phyloP scores from a whole-genome alignment of 1,284 basidiomycete genomes.

The Melampsora americana region DNA sequence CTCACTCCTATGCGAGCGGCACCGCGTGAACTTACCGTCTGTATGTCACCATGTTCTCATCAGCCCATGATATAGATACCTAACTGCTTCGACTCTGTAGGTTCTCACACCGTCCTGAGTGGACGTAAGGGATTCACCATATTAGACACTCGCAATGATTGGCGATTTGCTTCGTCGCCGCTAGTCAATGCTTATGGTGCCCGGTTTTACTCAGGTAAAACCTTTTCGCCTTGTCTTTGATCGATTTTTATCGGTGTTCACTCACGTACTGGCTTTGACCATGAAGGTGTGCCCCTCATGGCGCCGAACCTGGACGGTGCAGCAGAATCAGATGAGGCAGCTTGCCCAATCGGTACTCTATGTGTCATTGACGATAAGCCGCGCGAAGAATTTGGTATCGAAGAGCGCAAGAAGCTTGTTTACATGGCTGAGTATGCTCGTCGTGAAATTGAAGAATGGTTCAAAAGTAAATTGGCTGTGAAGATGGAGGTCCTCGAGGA shows the following conservation, averaged over 20 bases:
- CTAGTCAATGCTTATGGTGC: slow-evolving; percentile 25
- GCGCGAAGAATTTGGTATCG: slow-evolving; percentile 47
- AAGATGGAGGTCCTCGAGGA: slow-evolving; percentile 14
- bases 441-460: slow-evolving; percentile 47
- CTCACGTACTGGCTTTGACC: too few relatives aligned
- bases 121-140: slow-evolving; percentile 8
- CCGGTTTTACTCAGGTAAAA: slow-evolving; percentile 31
- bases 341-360: slow-evolving; percentile 49
- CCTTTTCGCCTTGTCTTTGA: too few relatives aligned
- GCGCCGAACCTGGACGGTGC: slow-evolving; percentile 41
- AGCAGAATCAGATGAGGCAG: slow-evolving; percentile 31
- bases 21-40: not conserved
- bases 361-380: slow-evolving; percentile 51
- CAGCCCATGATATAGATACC: not conserved
- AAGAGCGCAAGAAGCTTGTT: slow-evolving; percentile 49
- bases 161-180: slow-evolving; percentile 34
- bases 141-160: slow-evolving; percentile 14
- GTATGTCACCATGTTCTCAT: not conserved
- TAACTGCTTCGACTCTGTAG: not conserved
- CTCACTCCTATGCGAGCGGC: not conserved
- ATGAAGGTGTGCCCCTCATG: slow-evolving; percentile 44
- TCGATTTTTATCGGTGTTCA: too few relatives aligned
- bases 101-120: slow-evolving; percentile 7
- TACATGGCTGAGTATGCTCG: slow-evolving; percentile 47
- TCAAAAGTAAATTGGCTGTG: slow-evolving; percentile 38